Base-by-base conservation (phyloP, 306 rosid species). In the Pyrus bretschneideri region DNA sequence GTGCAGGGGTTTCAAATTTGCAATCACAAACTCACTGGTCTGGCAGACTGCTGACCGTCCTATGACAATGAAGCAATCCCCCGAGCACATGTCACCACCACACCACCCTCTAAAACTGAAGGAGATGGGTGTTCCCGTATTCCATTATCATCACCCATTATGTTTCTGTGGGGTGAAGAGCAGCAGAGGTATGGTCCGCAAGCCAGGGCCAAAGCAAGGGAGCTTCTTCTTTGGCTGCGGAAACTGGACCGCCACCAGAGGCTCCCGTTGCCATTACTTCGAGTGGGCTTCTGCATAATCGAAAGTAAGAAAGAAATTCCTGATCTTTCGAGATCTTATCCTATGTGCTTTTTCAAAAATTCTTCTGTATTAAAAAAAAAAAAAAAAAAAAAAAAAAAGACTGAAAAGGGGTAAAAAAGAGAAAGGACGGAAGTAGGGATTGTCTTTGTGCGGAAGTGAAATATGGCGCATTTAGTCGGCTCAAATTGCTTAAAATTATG, bases 161-260 rank as follows among this genome's bases (percentile, higher is more conserved):
- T 93, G 98, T 81, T 89, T 52, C 76, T 93, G 98, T 76, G 98
- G 97, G 77, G 97, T 88, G 84, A 91, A 86, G 85, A 89, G 93
- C 87, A 85, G 89, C 81, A 79, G 81, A 84, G 87, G 86, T 44
- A 80, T 84, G 89, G 83, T 93, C 29, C 86, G 88, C 69, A 91
- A 89, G 87, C 96, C 96, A 22, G 97, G 97, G 71, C 96, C 97
- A 9, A 95, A 83, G 85, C 97, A 88, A 67, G 97, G 97, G 61
- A 84, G 91, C 77, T 76, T 78, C 66, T 92, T 89, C 93, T 95
- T 85, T 72, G 95, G 99, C 72, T 92, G 97, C 75, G 97, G 99
- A 52, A 91, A 91, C 76, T 95, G 96, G 96, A 88, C 91, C 66
- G 77, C 89, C 40, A 81, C 86, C 62, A 83, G 95, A 81, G 99